These are phyloP conservation scores for Polyplosphaeria fusca DNA, from an alignment of 495 filamentous ascomycete species.

Conservation along the genomic window DNA sequence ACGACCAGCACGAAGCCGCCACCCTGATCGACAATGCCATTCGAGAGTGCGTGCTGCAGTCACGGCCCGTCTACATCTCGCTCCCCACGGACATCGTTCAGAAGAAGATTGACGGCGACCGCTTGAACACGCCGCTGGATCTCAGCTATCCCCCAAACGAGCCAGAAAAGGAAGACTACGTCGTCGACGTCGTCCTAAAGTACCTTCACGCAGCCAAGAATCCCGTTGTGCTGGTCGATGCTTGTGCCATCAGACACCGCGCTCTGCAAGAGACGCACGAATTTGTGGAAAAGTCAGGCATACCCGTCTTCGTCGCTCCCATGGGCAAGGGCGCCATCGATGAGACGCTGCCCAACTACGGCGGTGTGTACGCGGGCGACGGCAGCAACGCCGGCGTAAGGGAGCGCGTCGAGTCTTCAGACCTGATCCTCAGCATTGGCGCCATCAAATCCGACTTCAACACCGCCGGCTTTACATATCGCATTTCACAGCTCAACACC, in stretches of 20 bases:
- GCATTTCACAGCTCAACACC: conserved; percentile 72
- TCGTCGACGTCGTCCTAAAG: conserved; percentile 74
- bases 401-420: conserved; percentile 72
- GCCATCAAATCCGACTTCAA: conserved; percentile 89
- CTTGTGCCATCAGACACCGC: conserved; percentile 80
- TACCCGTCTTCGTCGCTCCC: conserved; percentile 83
- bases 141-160: conserved; percentile 63
- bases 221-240: conserved; percentile 83
- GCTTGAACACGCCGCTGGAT: conserved; percentile 67
- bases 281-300: conserved; percentile 68
- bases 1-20: conserved; percentile 64
- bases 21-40: conserved; percentile 77
- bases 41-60: conserved; percentile 66
- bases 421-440: conserved; percentile 80
- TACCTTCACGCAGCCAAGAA: conserved; percentile 72
- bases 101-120: conserved; percentile 71
- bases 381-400: conserved; percentile 70
- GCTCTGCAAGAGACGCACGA: conserved; percentile 70
- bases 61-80: conserved; percentile 66
- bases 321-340: conserved; percentile 91
- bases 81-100: conserved; percentile 82
- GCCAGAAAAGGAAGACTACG: conserved; percentile 72
- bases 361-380: conserved; percentile 82
- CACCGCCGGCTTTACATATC: conserved; percentile 84
- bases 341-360: conserved; percentile 70